Percentiles rank a stretch among this genome's conserved stretches.
Conservation (phyloP, 805 yeast genomes). For the Priceomyces castillae region DNA sequence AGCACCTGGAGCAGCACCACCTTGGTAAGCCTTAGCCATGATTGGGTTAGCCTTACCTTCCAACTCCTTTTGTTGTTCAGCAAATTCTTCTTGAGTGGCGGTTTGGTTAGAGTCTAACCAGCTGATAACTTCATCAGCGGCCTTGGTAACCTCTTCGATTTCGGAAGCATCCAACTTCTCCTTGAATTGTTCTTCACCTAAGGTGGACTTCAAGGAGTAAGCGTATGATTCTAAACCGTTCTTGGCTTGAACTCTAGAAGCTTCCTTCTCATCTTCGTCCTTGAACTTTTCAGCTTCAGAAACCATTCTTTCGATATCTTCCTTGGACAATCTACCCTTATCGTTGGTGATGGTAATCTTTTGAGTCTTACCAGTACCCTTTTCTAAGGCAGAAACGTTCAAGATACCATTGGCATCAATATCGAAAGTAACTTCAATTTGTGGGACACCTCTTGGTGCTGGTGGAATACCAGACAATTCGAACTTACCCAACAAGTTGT, state of each 20-base stretch:
- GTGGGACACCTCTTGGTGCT: constrained; percentile 90
- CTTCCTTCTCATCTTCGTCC: constrained; percentile 81
- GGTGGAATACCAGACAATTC: constrained; percentile 87
- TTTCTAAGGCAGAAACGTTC: constrained; percentile 84
- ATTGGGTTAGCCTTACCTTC: constrained; percentile 41
- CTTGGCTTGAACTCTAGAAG: constrained; percentile 84
- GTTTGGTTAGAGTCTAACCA: constrained; percentile 41
- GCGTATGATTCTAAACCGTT: constrained; percentile 88
- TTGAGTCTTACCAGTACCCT: constrained; percentile 91
- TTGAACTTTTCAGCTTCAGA: constrained; percentile 95
- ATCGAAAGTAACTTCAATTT: constrained; percentile 85
- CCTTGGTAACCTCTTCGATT: constrained; percentile 52
- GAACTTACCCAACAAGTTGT: constrained; percentile 83
- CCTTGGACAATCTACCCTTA: constrained; percentile 90
- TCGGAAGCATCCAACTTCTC: constrained; percentile 41
- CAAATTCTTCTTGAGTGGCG: constrained; percentile 41
- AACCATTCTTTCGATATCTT: constrained; percentile 96
- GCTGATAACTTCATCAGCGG: constrained; percentile 38
- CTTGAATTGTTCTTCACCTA: constrained; percentile 45
- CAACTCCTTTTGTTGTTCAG: constrained; percentile 40
- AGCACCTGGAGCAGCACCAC: constrained; percentile 29
- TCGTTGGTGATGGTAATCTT: constrained; percentile 90
- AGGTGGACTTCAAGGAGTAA: constrained; percentile 72
- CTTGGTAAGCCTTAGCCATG: constrained; percentile 33
- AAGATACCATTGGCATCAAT: constrained; percentile 85